Evolutionary conservation across 2,329 filamentous ascomycete genomes (phyloP).

Genomic region (Aspergillus phoenicis): DNA sequence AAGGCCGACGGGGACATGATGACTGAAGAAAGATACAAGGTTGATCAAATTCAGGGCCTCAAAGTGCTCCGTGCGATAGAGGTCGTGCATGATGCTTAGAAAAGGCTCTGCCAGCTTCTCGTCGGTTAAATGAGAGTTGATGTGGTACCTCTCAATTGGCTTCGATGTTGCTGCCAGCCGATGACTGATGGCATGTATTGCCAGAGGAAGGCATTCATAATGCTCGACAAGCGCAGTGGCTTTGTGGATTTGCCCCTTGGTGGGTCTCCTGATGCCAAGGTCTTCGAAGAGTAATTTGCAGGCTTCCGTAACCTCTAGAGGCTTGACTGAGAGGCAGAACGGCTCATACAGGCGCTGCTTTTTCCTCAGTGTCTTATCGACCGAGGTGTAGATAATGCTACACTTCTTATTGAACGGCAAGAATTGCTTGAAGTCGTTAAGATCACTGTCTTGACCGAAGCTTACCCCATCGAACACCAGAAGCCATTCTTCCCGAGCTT

Average conservation of each 20-base stretch:
- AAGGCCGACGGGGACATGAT: slow-evolving; percentile 68
- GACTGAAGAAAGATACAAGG: slow-evolving; percentile 66
- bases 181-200: slow-evolving; percentile 67
- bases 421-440: slow-evolving; percentile 57
- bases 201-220: slow-evolving; percentile 67
- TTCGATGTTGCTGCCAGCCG: slow-evolving; percentile 63
- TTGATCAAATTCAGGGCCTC: slow-evolving; percentile 67
- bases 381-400: slow-evolving; percentile 69
- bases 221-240: slow-evolving; percentile 65
- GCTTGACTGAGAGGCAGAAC: slow-evolving; percentile 58
- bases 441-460: slow-evolving; percentile 59
- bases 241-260: slow-evolving; percentile 56
- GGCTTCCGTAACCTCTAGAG: slow-evolving; percentile 60
- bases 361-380: slow-evolving; percentile 60
- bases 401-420: slow-evolving; percentile 66
- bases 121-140: slow-evolving; percentile 59
- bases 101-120: slow-evolving; percentile 56
- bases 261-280: slow-evolving; percentile 61
- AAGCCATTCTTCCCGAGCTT: slow-evolving; percentile 64
- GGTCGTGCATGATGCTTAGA: slow-evolving; percentile 52
- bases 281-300: slow-evolving; percentile 64
- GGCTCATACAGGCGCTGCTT: slow-evolving; percentile 63
- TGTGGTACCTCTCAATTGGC: slow-evolving; percentile 61
- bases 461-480: slow-evolving; percentile 68
- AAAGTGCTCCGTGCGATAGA: slow-evolving; percentile 42